Base-by-base conservation (phyloP, 2,329 filamentous ascomycete species). In the Raffaelea albimanens region DNA sequence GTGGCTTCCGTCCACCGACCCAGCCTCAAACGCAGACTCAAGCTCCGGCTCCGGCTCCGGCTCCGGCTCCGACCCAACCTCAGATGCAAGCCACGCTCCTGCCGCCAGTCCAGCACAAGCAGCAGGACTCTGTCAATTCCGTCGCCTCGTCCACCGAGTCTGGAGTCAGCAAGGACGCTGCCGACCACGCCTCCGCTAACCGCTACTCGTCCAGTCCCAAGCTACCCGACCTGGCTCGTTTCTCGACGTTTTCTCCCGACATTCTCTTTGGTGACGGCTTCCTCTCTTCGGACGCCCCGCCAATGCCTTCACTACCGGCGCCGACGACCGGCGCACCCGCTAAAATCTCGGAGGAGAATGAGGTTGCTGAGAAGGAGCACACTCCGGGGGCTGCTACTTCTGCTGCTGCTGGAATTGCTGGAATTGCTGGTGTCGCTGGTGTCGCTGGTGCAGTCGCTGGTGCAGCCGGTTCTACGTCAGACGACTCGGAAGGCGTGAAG, bases 211-310 rank as follows among this genome's bases (percentile, higher is more conserved):
- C 67, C 1, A 80, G 78, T 51, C 78, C 77, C 0, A 71, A 75
- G 52, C 65, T 83, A 18, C 80, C 79, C 10, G 69, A 77, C 51
- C 56, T 83, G 3, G 66, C 69, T 13, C 75, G 78, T 22, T 67
- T 82, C 65, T 83, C 80, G 39, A 68, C 69, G 1, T 83, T 83
- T 57, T 76, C 77, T 1, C 65, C 74, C 39, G 76, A 80, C 49
- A 67, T 82, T 40, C 80, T 82, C 51, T 68, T 70, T 5, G 53
- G 57, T 16, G 53, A 63, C 16, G 47, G 52, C 13, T 57, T 61
- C 11, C 45, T 57, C 16, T 43, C 53, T 5, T 33, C 54, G 18
- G 54, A 55, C 13, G 55, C 60, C 2, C 59, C 61, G 4, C 56
- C 58, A 2, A 40, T 61, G 36, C 57, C 57, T 19, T 48, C 53